Percentiles rank a stretch among this genome's conserved stretches.
Evolutionary conservation across 208 protist species (phyloP).

Genomic region (Strigomonas culicis): DNA sequence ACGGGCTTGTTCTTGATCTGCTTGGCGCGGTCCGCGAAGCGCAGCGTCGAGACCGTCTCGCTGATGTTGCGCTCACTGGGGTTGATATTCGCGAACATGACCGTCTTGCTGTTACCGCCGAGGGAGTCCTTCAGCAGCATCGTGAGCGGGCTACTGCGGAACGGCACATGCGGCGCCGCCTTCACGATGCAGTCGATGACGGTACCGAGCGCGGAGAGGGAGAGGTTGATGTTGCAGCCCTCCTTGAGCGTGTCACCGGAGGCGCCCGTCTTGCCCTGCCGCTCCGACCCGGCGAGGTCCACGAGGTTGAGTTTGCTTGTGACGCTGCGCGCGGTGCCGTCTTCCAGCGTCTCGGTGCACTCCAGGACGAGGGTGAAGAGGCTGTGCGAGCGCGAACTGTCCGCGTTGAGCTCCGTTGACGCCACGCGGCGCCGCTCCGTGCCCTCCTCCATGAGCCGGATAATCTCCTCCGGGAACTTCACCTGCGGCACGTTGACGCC

Average conservation of each 20-base stretch:
- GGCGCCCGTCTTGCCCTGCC: conserved; percentile 91
- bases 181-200: conserved; percentile 92
- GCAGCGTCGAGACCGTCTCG: conserved; percentile 88
- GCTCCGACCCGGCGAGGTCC: conserved; percentile 93
- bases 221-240: conserved; percentile 94
- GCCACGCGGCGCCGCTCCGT: conserved; percentile 86
- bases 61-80: conserved; percentile 82
- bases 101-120: conserved; percentile 88
- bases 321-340: conserved; percentile 83
- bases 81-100: conserved; percentile 91
- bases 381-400: conserved; percentile 78
- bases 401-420: conserved; percentile 90
- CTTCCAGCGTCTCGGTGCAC: conserved; percentile 82
- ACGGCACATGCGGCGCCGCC: conserved; percentile 89
- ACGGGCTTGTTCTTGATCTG: conserved; percentile 96
- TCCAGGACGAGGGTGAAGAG: conserved; percentile 68
- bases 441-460: conserved; percentile 83
- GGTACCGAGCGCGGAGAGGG: conserved; percentile 89
- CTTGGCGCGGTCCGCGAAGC: conserved; percentile 86
- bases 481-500: conserved; percentile 88
- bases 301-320: conserved; percentile 93
- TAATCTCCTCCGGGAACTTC: conserved; percentile 74
- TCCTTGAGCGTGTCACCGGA: conserved; percentile 92
- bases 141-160: conserved; percentile 87
- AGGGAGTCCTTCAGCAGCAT: conserved; percentile 92